Evolutionary conservation across 805 yeast species (phyloP), one percentile per base, ranked within the genome.

Genomic region (Pichia eremophila): DNA sequence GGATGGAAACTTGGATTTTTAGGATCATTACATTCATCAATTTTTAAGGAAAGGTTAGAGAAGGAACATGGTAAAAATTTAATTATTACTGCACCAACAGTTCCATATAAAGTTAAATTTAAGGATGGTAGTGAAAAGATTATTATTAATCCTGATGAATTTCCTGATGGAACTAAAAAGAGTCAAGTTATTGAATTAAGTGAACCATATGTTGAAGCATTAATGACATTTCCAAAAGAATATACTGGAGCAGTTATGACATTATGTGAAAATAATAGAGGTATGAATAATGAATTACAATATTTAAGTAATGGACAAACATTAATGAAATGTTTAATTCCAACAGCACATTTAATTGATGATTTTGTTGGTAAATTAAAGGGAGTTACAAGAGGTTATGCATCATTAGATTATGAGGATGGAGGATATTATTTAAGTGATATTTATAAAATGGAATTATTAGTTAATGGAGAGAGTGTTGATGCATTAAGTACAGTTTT

Each of bases 1-100:
- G 99, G 99, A 35, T 91, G 99, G 99, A 78, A 98, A 64, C 68
- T 91, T 35, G 99, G 99, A 1, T 91, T 91, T 61, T 68, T 91
- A 31, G 99, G 99, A 0, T 87, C 97, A 0, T 67, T 91, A 34
- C 99, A 91, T 69, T 97, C 98, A 0, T 83, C 95, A 10, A 97
- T 91, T 1, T 91, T 91, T 66, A 84, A 85, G 57, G 97, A 93
- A 57, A 71, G 99, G 44, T 70, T 91, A 49, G 95, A 89, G 56
- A 87, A 85, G 53, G 99, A 91, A 63, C 90, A 93, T 60, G 98
- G 98, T 8, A 89, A 95, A 1, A 83, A 87, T 51, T 75, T 91
- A 52, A 88, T 91, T 51, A 81, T 91, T 50, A 93, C 98, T 0
- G 90, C 95, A 10, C 97, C 99, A 1, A 90, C 97, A 0, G 99